Evolutionary conservation across 2,329 filamentous ascomycete species (phyloP).

Genomic region (Sarocladium kiliense): DNA sequence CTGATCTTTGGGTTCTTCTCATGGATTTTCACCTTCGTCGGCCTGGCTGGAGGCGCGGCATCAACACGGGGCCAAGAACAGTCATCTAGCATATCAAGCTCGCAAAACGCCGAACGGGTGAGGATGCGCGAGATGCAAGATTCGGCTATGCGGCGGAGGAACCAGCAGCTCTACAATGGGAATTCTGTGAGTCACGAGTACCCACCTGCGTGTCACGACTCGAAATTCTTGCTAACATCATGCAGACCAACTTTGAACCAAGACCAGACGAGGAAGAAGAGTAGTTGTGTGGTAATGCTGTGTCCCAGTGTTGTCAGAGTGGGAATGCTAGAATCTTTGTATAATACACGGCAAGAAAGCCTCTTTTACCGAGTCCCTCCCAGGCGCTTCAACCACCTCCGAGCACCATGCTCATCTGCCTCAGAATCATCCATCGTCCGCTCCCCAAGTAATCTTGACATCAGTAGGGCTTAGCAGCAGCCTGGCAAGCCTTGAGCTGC

Average conservation of each 20-base stretch:
- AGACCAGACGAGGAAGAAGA: slow-evolving; percentile 51
- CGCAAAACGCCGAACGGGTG: slow-evolving; percentile 1
- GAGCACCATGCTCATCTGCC: neutral
- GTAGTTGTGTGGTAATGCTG: slow-evolving; percentile 18
- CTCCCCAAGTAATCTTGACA: no score
- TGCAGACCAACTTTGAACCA: slow-evolving; percentile 65
- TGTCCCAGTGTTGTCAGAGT: slow-evolving; percentile 15
- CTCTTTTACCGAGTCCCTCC: neutral
- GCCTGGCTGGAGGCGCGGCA: slow-evolving; percentile 15
- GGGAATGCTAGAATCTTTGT: slow-evolving; percentile 16
- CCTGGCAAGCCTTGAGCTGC: slow-evolving; percentile 88
- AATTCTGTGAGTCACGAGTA: slow-evolving; percentile 67
- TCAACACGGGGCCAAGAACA: neutral
- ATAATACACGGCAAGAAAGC: slow-evolving; percentile 6
- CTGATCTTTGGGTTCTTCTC: slow-evolving; percentile 27
- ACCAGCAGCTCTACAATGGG: slow-evolving; percentile 81
- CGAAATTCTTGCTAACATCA: neutral
- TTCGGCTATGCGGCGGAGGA: slow-evolving; percentile 45
- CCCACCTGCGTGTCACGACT: neutral
- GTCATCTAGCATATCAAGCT: neutral
- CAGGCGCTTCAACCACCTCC: neutral
- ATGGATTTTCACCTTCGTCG: slow-evolving; percentile 29
- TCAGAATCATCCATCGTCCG: no score
- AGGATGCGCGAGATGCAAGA: slow-evolving; percentile 32
- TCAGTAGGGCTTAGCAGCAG: slow-evolving; percentile 69